Conservation (phyloP, 441 rosid genomes). For the Sinapis alba region DNA sequence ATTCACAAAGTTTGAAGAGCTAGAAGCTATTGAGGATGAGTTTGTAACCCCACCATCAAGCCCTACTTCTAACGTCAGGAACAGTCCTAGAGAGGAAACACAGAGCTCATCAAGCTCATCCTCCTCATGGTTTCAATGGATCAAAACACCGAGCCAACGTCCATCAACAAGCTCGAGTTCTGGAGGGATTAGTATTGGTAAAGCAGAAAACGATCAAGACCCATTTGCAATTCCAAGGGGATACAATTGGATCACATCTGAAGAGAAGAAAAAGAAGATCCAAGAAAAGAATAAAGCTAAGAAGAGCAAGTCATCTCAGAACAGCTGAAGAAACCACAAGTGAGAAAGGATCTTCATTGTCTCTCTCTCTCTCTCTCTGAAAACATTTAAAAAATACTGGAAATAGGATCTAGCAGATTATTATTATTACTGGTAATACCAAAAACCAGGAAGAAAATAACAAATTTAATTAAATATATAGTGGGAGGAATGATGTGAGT, state of each 20-base stretch:
- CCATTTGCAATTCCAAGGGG: conserved; percentile 83
- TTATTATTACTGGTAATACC: no score
- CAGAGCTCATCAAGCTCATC: conserved; percentile 58
- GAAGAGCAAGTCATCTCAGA: conserved; percentile 45
- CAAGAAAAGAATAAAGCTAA: conserved; percentile 90
- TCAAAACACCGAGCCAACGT: conserved; percentile 80
- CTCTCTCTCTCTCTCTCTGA: conserved; percentile 4
- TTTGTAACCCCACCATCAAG: conserved; percentile 94
- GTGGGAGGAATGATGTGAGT: conserved; percentile 25
- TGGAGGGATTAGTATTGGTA: conserved; percentile 32
- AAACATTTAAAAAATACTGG: conserved; percentile 14
- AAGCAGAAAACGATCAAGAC: conserved; percentile 71
- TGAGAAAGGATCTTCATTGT: conserved; percentile 19
- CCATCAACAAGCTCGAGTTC: conserved; percentile 56
- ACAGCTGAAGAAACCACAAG: conserved; percentile 36
- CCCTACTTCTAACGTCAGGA: conserved; percentile 57
- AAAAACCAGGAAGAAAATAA: not conserved
- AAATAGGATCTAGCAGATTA: no score
- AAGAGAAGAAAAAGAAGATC: conserved; percentile 94
- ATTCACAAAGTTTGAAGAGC: conserved; percentile 89
- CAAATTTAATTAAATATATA: conserved; percentile 19
- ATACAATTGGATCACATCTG: conserved; percentile 87
- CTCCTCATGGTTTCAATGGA: conserved; percentile 99
- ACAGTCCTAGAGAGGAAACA: conserved; percentile 56
- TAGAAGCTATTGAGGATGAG: conserved; percentile 77